Evolutionary conservation across 257 asterid species (phyloP), one percentile per base, ranked within the genome.

Genomic region (Solanum gandarillasii): DNA sequence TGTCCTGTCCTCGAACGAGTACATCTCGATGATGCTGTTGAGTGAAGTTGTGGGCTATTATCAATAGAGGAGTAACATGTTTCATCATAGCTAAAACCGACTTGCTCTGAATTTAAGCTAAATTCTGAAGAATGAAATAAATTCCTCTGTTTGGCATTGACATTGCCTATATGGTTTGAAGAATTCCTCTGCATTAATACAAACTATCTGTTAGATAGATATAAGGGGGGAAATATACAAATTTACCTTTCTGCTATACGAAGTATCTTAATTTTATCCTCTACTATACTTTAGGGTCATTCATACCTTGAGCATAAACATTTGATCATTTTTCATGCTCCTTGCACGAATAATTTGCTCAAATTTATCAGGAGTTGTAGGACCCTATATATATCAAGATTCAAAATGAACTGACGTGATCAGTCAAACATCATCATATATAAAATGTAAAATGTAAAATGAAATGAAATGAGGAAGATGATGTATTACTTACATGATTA

Each of bases 341-440:
- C 92, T 84, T 2, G 91, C 89, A 86, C 93, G 91, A 58, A 29
- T 88, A 12, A 91, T 87, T 58, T 89, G 95, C 87, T 97, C 98
- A 55, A 85, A 90, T 87, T 94, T 97, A 90, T 95, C 99, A 11
- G 98, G 98, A 34, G 99, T 97, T 60, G 89, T 92, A 41, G 98
- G 98, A 7, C 96, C 99, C 99, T 96, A 88, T 87, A 88, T 87
- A 75, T 83, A 72, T 85, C 71, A 84, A 83, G 38, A 76, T 36
- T 76, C 27, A 41, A 39, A 83, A 32, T 86, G 43, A 36, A 72
- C 12, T 52, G 13, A 71, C 13, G 31, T 31, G 78, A 32, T 83
- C 5, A 10, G 41, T 21, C n/a, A 29, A 43, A 83, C 21, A 43
- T 7, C 27, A 29, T 12, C 55, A 14, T 14, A 48, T 48, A 14